phyloP scores from a whole-genome alignment of 2,329 filamentous ascomycete genomes.

The Westerdykella aurantiaca region DNA sequence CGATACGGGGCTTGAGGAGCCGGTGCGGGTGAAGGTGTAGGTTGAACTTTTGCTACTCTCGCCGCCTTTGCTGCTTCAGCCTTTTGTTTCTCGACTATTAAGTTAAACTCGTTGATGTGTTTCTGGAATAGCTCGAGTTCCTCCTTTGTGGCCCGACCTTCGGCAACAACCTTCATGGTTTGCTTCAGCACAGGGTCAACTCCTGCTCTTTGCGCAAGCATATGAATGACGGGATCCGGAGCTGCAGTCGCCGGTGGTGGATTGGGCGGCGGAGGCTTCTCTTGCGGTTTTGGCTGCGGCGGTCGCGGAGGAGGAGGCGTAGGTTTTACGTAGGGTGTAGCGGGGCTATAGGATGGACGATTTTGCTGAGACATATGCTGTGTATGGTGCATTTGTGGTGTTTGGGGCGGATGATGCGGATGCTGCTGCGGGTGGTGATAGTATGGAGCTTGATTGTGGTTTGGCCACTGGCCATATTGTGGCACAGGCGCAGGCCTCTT shows the following conservation, averaged over 20 bases:
- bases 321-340: slow-evolving; percentile 21
- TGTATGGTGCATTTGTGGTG: slow-evolving; percentile 17
- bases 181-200: slow-evolving; percentile 67
- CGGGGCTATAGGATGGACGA: slow-evolving; percentile 3
- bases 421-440: slow-evolving; percentile 9
- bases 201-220: slow-evolving; percentile 69
- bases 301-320: slow-evolving; percentile 24
- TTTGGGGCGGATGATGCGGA: slow-evolving; percentile 5
- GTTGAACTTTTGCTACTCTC: slow-evolving; percentile 3
- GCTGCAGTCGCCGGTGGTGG: slow-evolving; percentile 32
- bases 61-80: slow-evolving; percentile 21
- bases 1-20: slow-evolving; percentile 10
- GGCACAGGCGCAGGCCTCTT: slow-evolving; percentile 21
- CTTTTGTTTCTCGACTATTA: slow-evolving; percentile 41
- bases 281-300: slow-evolving; percentile 18
- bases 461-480: slow-evolving; percentile 31
- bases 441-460: slow-evolving; percentile 23
- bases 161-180: slow-evolving; percentile 77
- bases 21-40: slow-evolving; percentile 13
- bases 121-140: slow-evolving; percentile 72
- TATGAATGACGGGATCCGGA: slow-evolving; percentile 74
- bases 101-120: slow-evolving; percentile 73
- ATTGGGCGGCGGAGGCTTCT: slow-evolving; percentile 15
- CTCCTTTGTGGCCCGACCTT: slow-evolving; percentile 63
- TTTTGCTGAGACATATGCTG: slow-evolving; percentile 2